A percentile compares a stretch with the other conserved stretches of the same genome.
These are phyloP conservation scores for Fusarium scirpi DNA, from an alignment of 2,329 filamentous ascomycete genomes.

Conservation along the genomic window DNA sequence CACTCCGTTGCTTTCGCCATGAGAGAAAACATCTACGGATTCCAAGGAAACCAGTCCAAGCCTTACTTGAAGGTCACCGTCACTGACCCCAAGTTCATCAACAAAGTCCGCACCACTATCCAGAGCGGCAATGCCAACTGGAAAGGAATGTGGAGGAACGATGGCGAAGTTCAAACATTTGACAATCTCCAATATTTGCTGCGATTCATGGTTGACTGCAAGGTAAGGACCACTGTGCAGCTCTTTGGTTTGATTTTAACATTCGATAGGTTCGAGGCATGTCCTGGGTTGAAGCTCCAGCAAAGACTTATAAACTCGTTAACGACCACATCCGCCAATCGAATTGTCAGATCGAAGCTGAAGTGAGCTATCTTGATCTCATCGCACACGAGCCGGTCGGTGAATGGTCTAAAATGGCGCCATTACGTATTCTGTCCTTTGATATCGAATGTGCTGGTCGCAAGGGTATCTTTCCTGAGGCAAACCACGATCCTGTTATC, in stretches of 20 bases:
- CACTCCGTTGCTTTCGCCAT: slow-evolving; percentile 84
- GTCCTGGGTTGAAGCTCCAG: slow-evolving; percentile 94
- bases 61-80: slow-evolving; percentile 95
- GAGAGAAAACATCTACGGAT: slow-evolving; percentile 92
- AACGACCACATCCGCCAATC: slow-evolving; percentile 77
- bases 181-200: slow-evolving; percentile 96
- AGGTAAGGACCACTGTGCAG: slow-evolving; percentile 63
- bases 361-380: slow-evolving; percentile 83
- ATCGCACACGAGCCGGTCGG: slow-evolving; percentile 89
- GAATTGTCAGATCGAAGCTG: slow-evolving; percentile 95
- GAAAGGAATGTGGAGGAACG: slow-evolving; percentile 86
- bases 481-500: slow-evolving; percentile 91
- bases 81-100: slow-evolving; percentile 87
- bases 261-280: slow-evolving; percentile 81
- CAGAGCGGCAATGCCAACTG: slow-evolving; percentile 85
- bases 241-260: slow-evolving; percentile 29
- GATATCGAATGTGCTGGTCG: slow-evolving; percentile 99
- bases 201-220: slow-evolving; percentile 97
- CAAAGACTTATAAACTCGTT: slow-evolving; percentile 78
- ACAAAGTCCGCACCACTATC: slow-evolving; percentile 78
- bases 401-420: slow-evolving; percentile 98
- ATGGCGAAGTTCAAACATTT: slow-evolving; percentile 84
- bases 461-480: slow-evolving; percentile 96
- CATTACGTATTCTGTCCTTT: slow-evolving; percentile 90
- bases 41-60: slow-evolving; percentile 91